Evolutionary conservation across 2,329 filamentous ascomycete genomes (phyloP).

Genomic region (Penicillium sclerotiorum): DNA sequence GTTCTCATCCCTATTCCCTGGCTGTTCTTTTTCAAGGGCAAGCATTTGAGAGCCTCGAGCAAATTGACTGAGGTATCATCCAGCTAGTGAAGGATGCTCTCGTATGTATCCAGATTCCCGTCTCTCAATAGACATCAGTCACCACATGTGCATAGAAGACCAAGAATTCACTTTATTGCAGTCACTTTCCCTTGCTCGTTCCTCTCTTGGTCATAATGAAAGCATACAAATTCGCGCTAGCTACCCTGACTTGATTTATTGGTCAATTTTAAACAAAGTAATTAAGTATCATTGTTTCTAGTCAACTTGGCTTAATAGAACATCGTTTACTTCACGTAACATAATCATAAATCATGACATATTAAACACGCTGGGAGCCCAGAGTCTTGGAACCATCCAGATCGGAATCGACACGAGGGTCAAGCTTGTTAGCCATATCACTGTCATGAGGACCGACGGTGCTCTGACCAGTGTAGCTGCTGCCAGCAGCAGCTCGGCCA

Average conservation of each 20-base stretch:
- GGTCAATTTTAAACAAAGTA: not conserved
- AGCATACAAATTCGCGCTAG: too few species aligned
- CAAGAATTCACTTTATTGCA: too few species aligned
- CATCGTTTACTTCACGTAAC: not conserved
- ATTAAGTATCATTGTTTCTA: too few species aligned
- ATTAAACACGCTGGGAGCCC: constrained; percentile 15
- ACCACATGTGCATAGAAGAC: too few species aligned
- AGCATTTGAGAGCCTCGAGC: constrained; percentile 15
- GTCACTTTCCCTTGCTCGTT: too few species aligned
- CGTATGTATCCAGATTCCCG: too few species aligned
- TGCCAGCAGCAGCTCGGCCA: constrained; percentile 11
- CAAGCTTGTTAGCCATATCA: constrained; percentile 20
- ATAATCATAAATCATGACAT: constrained; percentile 9
- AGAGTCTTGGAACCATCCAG: constrained; percentile 19
- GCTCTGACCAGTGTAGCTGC: constrained; percentile 16
- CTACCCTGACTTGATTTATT: too few species aligned
- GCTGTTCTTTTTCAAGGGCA: constrained; percentile 52
- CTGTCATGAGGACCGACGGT: constrained; percentile 22
- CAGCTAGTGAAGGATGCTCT: too few species aligned
- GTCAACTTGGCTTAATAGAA: too few species aligned
- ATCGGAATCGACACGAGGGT: constrained; percentile 26
- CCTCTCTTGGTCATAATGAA: too few species aligned
- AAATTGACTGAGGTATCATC: too few species aligned
- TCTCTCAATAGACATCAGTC: too few species aligned
- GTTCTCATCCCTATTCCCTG: constrained; percentile 47